Percentiles rank a stretch among this genome's conserved stretches.
phyloP scores from a whole-genome alignment of 1,284 basidiomycete species.

The Ganoderma multipileum region DNA sequence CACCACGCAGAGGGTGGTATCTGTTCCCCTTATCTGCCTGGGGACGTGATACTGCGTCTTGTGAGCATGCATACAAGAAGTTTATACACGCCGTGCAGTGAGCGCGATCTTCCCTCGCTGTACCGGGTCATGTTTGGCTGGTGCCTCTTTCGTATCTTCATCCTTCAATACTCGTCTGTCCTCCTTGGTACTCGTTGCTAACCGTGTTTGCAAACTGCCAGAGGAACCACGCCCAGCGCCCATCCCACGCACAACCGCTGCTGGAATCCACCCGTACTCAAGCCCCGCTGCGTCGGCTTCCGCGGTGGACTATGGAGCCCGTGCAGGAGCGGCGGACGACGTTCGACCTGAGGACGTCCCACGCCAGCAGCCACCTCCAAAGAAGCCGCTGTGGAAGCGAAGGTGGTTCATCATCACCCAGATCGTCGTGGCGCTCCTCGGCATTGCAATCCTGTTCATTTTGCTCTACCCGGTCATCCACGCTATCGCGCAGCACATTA shows the following conservation, averaged over 20 bases:
- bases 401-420: conserved; percentile 55
- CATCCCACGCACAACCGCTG: conserved; percentile 22
- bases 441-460: conserved; percentile 68
- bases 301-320: conserved; percentile 6
- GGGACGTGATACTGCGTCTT: neutral
- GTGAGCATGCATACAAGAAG: neutral
- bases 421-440: conserved; percentile 48
- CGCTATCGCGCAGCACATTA: conserved; percentile 67
- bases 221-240: conserved; percentile 15
- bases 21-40: neutral
- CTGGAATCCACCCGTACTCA: conserved; percentile 25
- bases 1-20: neutral
- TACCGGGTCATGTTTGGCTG: neutral
- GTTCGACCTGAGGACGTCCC: conserved; percentile 26
- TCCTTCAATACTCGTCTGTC: neutral
- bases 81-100: neutral
- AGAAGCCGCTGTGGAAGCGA: conserved; percentile 45
- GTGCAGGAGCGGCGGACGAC: conserved; percentile 7
- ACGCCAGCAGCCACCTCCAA: conserved; percentile 10
- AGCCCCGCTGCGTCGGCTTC: conserved; percentile 22
- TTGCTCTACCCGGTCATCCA: conserved; percentile 68
- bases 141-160: neutral
- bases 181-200: conserved; percentile 3
- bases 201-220: conserved; percentile 10
- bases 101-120: neutral